A percentile compares a stretch with the other conserved stretches of the same genome.
Evolutionary conservation across 1,284 basidiomycete species (phyloP).

Genomic region (Austroboletus niveus): DNA sequence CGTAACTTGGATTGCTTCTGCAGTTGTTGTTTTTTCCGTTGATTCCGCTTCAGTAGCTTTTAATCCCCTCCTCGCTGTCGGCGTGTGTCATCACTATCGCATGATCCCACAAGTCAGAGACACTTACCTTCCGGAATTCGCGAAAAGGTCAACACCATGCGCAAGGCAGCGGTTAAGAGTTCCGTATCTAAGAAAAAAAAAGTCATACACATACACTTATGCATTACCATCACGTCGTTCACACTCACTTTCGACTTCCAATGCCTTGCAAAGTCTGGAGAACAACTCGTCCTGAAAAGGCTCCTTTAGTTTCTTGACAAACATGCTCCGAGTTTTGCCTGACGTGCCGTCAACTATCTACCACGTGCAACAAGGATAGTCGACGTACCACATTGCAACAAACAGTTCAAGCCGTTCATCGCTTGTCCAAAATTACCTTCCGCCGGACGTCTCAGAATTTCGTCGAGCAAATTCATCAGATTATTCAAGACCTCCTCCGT

Average conservation of each 20-base stretch:
- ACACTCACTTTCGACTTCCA: slow-evolving; percentile 11
- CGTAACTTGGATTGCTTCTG: background rate
- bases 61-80: background rate
- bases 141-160: slow-evolving; percentile 18
- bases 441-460: background rate
- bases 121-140: slow-evolving; percentile 11
- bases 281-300: background rate
- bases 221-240: background rate
- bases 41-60: background rate
- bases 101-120: background rate
- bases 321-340: slow-evolving; percentile 10
- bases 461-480: slow-evolving; percentile 17
- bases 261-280: slow-evolving; percentile 13
- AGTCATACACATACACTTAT: background rate
- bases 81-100: background rate
- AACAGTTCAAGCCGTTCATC: slow-evolving; percentile 23
- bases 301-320: slow-evolving; percentile 11
- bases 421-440: slow-evolving; percentile 15
- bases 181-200: slow-evolving; percentile 6
- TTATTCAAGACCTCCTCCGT: slow-evolving; percentile 13
- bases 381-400: slow-evolving; percentile 23
- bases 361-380: background rate
- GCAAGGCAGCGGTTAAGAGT: slow-evolving; percentile 15
- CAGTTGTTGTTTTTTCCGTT: background rate
- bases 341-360: background rate